phyloP scores from a whole-genome alignment of 1,284 basidiomycete genomes.

The Apiotrichum veenhuisii region DNA sequence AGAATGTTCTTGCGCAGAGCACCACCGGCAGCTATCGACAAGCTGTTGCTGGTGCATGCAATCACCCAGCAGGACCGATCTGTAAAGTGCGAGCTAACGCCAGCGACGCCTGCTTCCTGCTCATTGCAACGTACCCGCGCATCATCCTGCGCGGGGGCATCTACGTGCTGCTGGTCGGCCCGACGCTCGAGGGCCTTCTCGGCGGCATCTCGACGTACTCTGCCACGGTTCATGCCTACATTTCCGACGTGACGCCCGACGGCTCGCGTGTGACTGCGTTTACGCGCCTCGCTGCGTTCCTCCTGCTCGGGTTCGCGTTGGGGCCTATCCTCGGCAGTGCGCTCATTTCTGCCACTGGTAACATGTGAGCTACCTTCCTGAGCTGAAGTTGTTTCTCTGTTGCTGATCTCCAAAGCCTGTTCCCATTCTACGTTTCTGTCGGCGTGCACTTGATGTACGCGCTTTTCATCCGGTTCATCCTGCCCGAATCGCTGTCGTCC shows the following conservation, averaged over 20 bases:
- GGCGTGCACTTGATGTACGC: slow-evolving; percentile 53
- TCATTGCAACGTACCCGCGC: slow-evolving; percentile 67
- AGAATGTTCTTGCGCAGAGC: no score
- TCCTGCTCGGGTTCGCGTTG: slow-evolving; percentile 62
- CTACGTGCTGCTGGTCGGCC: slow-evolving; percentile 74
- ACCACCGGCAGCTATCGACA: no score
- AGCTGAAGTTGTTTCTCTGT: no score
- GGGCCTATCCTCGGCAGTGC: slow-evolving; percentile 70
- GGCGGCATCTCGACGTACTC: slow-evolving; percentile 82
- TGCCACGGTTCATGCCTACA: slow-evolving; percentile 73
- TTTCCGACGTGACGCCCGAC: slow-evolving; percentile 75
- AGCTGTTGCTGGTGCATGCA: no score
- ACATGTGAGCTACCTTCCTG: slow-evolving; percentile 49
- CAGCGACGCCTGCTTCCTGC: slow-evolving; percentile 73
- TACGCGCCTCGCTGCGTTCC: slow-evolving; percentile 61
- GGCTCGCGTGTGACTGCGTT: slow-evolving; percentile 77
- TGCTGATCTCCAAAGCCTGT: slow-evolving; percentile 51
- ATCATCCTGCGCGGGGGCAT: slow-evolving; percentile 57
- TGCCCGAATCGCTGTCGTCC: slow-evolving; percentile 68
- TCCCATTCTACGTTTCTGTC: slow-evolving; percentile 66
- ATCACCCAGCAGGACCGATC: neutral
- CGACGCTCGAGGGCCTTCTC: slow-evolving; percentile 73
- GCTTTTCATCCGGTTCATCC: slow-evolving; percentile 56
- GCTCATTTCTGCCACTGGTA: slow-evolving; percentile 61
- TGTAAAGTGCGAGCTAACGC: slow-evolving; percentile 5